These are phyloP conservation scores for Cutaneotrichosporon sp. DNA, from an alignment of 1,284 basidiomycete species.

Conservation along the genomic window DNA sequence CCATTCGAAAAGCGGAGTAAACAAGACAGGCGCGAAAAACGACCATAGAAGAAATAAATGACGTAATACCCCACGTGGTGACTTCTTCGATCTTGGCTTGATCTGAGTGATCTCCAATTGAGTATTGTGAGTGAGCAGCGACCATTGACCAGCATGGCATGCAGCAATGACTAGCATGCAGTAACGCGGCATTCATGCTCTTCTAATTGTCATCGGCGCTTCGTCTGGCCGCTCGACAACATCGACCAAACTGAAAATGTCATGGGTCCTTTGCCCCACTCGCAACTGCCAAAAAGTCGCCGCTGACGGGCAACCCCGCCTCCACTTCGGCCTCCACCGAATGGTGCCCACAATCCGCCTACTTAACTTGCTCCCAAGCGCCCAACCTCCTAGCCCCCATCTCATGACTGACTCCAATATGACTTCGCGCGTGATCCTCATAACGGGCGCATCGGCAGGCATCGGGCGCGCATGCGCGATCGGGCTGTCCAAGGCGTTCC, in stretches of 20 bases:
- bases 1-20: not conserved
- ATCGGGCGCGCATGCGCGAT: conserved; percentile 55
- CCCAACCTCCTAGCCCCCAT: not conserved
- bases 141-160: too few species aligned
- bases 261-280: too few species aligned
- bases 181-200: too few species aligned
- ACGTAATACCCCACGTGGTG: not conserved
- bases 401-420: not conserved
- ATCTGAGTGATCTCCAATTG: too few species aligned
- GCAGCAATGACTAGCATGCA: not conserved
- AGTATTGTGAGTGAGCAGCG: too few species aligned
- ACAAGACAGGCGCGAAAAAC: not conserved
- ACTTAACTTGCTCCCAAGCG: not conserved
- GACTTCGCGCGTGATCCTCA: conserved; percentile 34
- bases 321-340: too few species aligned
- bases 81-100: too few species aligned
- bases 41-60: not conserved
- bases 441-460: conserved; percentile 49
- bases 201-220: too few species aligned
- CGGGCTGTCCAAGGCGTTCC: conserved; percentile 53
- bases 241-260: too few species aligned
- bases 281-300: too few species aligned
- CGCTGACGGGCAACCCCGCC: too few species aligned
- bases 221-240: too few species aligned
- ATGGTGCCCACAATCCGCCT: not conserved